Evolutionary conservation across 2,329 filamentous ascomycete genomes (phyloP).

Genomic region (Pseudogymnoascus sp.): DNA sequence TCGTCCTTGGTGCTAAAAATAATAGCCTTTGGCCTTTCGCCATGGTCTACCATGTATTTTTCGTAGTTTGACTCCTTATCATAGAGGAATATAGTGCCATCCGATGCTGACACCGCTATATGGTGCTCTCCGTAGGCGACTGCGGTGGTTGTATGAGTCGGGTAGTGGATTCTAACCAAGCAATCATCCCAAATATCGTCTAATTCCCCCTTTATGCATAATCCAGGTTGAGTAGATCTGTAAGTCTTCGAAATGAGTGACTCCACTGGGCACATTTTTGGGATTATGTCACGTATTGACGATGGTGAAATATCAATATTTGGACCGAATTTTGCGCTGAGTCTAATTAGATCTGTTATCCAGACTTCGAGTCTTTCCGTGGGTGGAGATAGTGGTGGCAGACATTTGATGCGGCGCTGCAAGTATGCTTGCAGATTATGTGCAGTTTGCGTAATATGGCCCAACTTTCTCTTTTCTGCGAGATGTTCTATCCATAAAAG

Average conservation of each 20-base stretch:
- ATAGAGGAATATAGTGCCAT: constrained; percentile 28
- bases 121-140: constrained; percentile 23
- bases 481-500: constrained; percentile 30
- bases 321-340: constrained; percentile 29
- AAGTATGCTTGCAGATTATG: constrained; percentile 29
- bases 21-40: constrained; percentile 23
- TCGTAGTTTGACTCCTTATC: constrained; percentile 21
- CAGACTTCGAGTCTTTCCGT: constrained; percentile 26
- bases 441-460: constrained; percentile 24
- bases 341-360: constrained; percentile 28
- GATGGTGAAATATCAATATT: constrained; percentile 28
- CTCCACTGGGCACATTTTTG: constrained; percentile 29
- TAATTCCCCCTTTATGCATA: constrained; percentile 22
- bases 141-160: constrained; percentile 20
- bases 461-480: constrained; percentile 21
- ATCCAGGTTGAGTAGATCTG: background rate
- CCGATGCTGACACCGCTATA: constrained; percentile 28
- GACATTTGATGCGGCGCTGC: background rate
- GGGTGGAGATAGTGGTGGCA: constrained; percentile 12
- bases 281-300: constrained; percentile 30
- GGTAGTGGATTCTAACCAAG: constrained; percentile 27
- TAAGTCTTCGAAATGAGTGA: constrained; percentile 24
- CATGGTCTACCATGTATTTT: constrained; percentile 19
- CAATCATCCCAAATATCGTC: constrained; percentile 30
- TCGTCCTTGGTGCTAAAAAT: constrained; percentile 22